Evolutionary conservation across 805 yeast species (phyloP).

Genomic region (Saccharomycopsis olivae): DNA sequence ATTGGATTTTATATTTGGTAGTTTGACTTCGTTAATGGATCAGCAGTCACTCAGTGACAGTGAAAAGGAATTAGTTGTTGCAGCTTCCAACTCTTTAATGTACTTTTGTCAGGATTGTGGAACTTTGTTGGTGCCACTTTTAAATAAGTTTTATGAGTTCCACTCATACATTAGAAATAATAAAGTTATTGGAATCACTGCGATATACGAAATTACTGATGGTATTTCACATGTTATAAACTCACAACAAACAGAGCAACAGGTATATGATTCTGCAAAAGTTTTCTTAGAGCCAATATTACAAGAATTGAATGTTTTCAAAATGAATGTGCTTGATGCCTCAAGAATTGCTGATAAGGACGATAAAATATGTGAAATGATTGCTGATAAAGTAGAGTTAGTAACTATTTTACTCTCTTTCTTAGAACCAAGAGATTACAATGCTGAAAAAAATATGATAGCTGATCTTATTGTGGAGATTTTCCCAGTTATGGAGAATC

Average conservation of each 20-base stretch:
- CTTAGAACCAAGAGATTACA: constrained; percentile 33
- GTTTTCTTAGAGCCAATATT: constrained; percentile 62
- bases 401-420: constrained; percentile 49
- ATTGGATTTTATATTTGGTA: constrained; percentile 71
- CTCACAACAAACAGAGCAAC: constrained; percentile 40
- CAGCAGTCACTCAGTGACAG: constrained; percentile 22
- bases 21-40: constrained; percentile 34
- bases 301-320: constrained; percentile 29
- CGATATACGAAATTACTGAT: constrained; percentile 72
- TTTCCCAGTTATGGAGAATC: constrained; percentile 46
- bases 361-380: constrained; percentile 28
- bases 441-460: constrained; percentile 33
- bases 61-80: constrained; percentile 42
- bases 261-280: constrained; percentile 41
- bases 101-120: constrained; percentile 92
- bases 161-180: constrained; percentile 46
- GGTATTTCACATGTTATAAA: constrained; percentile 80
- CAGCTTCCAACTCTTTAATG: constrained; percentile 90
- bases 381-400: constrained; percentile 70
- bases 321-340: constrained; percentile 10
- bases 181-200: constrained; percentile 44
- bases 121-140: constrained; percentile 44
- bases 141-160: constrained; percentile 67
- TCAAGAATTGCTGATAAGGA: constrained; percentile 19
- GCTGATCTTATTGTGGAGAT: constrained; percentile 43